Evolutionary conservation across 2,329 filamentous ascomycete genomes (phyloP).

Genomic region (Fusarium sororula): DNA sequence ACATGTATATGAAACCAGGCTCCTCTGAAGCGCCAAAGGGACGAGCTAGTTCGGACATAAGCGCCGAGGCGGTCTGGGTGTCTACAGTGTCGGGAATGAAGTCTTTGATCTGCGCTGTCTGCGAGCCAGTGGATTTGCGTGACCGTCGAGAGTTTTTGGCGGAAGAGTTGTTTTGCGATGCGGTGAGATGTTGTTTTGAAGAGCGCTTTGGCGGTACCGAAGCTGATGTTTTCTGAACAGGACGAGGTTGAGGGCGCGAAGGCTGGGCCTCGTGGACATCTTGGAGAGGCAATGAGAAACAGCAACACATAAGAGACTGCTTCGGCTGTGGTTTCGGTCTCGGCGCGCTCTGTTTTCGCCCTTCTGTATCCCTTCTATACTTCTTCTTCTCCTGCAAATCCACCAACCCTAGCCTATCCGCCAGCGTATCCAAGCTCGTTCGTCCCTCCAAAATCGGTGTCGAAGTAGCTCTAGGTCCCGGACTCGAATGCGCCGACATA

Average conservation of each 20-base stretch:
- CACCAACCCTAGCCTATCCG: constrained; percentile 80
- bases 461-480: constrained; percentile 53
- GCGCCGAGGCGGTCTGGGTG: constrained; percentile 72
- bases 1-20: constrained; percentile 97
- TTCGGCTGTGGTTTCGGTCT: constrained; percentile 27
- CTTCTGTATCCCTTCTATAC: constrained; percentile 40
- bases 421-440: constrained; percentile 86
- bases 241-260: constrained; percentile 57
- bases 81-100: constrained; percentile 75
- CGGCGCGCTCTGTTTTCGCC: constrained; percentile 17
- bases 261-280: constrained; percentile 53
- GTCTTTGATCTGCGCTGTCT: constrained; percentile 46
- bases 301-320: constrained; percentile 56
- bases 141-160: constrained; percentile 44
- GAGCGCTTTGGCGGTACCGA: constrained; percentile 28
- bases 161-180: constrained; percentile 39
- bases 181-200: constrained; percentile 27
- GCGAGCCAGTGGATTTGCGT: constrained; percentile 45
- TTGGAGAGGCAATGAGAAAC: constrained; percentile 60
- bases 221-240: constrained; percentile 51
- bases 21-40: constrained; percentile 74
- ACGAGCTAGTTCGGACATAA: constrained; percentile 81
- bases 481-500: constrained; percentile 56
- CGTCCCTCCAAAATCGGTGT: constrained; percentile 69
- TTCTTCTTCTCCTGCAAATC: constrained; percentile 63